Conservation (phyloP, 192 early-diverging fungal genomes). For the Mortierella alpina region DNA sequence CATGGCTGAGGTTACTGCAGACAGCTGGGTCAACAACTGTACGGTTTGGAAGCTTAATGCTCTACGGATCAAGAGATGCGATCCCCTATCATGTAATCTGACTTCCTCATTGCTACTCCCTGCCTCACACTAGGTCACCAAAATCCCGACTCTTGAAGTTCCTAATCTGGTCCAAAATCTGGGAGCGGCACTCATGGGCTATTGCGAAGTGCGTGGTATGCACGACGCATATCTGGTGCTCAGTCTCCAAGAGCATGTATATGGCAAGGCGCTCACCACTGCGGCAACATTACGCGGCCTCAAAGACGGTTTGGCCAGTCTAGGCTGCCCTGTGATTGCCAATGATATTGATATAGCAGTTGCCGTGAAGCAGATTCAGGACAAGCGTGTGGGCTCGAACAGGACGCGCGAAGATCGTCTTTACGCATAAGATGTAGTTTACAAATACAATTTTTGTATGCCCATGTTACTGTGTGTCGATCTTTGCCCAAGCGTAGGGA, state of each 20-base stretch:
- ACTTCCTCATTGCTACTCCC: neutral
- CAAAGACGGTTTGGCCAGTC: conserved; percentile 34
- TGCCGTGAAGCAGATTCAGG: conserved; percentile 28
- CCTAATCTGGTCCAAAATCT: conserved; percentile 51
- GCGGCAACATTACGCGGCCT: conserved; percentile 40
- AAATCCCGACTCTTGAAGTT: conserved; percentile 45
- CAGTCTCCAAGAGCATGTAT: conserved; percentile 47
- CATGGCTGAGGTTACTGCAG: conserved; percentile 37
- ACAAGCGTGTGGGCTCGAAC: conserved; percentile 46
- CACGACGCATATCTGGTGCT: conserved; percentile 32
- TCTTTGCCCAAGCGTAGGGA: too few species aligned
- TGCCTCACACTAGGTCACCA: conserved; percentile 11
- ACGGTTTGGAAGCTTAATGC: neutral
- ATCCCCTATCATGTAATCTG: neutral
- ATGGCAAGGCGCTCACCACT: conserved; percentile 47
- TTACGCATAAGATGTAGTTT: conserved; percentile 20
- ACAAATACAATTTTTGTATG: neutral
- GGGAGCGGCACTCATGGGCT: conserved; percentile 47
- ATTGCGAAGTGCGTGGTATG: conserved; percentile 43
- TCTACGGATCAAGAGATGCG: neutral
- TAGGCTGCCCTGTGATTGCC: conserved; percentile 21
- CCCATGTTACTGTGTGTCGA: neutral
- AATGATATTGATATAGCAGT: conserved; percentile 17
- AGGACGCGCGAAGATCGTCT: conserved; percentile 37
- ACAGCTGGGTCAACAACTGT: conserved; percentile 33